phyloP scores from a whole-genome alignment of 2,329 filamentous ascomycete species.

The Aureobasidium sp. region DNA sequence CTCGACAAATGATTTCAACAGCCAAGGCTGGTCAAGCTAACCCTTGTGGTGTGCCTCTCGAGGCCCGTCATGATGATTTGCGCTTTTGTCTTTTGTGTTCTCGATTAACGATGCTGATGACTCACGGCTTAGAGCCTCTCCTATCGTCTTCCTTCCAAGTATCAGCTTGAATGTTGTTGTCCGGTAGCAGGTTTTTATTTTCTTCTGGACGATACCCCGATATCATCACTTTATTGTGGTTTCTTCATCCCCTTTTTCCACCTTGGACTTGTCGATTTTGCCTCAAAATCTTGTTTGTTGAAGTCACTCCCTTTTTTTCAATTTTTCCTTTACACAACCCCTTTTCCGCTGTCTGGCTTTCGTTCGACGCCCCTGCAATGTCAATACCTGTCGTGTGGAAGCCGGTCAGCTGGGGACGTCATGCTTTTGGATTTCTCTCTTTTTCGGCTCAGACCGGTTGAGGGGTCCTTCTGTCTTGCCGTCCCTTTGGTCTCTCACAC shows the following conservation, averaged over 20 bases:
- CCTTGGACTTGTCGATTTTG: not conserved
- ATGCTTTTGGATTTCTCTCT: not conserved
- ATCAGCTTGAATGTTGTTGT: not conserved
- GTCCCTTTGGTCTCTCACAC: not conserved
- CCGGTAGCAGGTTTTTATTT: not conserved
- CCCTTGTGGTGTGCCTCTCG: conserved; percentile 6
- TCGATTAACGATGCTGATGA: conserved; percentile 11
- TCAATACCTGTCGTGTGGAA: not conserved
- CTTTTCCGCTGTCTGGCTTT: not conserved
- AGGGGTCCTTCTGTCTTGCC: not conserved
- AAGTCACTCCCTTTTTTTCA: conserved; percentile 1
- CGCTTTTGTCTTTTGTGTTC: not conserved
- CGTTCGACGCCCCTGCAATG: not conserved
- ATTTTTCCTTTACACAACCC: not conserved
- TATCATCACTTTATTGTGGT: not conserved
- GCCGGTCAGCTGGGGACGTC: not conserved
- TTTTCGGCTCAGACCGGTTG: not conserved
- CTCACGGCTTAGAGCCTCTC: conserved; percentile 5
- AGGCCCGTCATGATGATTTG: not conserved
- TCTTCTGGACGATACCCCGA: not conserved
- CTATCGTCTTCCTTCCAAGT: not conserved
- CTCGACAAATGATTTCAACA: conserved; percentile 18
- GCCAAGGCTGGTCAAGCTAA: conserved; percentile 16
- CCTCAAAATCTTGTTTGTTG: not conserved
- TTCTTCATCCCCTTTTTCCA: not conserved